Base-by-base conservation (phyloP, 2,329 filamentous ascomycete genomes). In the Fonsecaea monophora region DNA sequence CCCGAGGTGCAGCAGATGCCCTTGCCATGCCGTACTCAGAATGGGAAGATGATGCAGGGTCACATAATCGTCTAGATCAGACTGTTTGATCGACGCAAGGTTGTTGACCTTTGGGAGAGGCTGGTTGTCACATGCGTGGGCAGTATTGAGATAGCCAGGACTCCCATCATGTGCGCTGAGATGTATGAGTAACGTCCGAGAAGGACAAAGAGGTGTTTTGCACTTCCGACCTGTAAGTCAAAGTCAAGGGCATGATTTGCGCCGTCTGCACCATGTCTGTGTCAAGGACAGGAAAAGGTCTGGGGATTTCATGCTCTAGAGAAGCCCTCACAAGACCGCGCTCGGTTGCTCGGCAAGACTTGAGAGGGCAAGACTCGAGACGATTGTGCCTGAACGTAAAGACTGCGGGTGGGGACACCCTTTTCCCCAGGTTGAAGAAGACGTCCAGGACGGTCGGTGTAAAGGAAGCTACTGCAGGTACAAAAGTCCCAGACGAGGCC, bases 381-480 rank as follows among this genome's bases (percentile, higher is more conserved):
- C 18, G 45, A 12, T 50, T 13, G 45, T 53, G 21, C 59, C 45
- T 60, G 40, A 6, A 53, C 10, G 25, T 6, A 32, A 32, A 3
- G 58, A 25, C 25, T 25, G 21, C 53, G 12, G 30, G 54, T n/a
- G 9, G 45, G 45, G 45, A 25, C 7, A 21, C n/a, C 37, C 42
- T 34, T 34, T 57, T 53, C 60, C 64, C 57, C 59, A 48, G 55
- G 60, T 42, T 40, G 37, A 62, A 60, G 38, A 54, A 54, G 45
- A 62, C 30, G 15, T 34, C 30, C n/a, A 21, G 34, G 15, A 60
- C 25, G 64, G 60, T 61, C 60, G 59, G 10, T 34, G 53, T n/a
- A 38, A 55, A 34, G 38, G 37, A 53, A 64, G 60, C 65, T 67
- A 67, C 60, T 67, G 65, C 60, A 67, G 65, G 60, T 38, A 67